A percentile compares a stretch with the other conserved stretches of the same genome.
Evolutionary conservation across 192 early-diverging fungal genomes (phyloP).

Genomic region (Linnemannia schmuckeri): DNA sequence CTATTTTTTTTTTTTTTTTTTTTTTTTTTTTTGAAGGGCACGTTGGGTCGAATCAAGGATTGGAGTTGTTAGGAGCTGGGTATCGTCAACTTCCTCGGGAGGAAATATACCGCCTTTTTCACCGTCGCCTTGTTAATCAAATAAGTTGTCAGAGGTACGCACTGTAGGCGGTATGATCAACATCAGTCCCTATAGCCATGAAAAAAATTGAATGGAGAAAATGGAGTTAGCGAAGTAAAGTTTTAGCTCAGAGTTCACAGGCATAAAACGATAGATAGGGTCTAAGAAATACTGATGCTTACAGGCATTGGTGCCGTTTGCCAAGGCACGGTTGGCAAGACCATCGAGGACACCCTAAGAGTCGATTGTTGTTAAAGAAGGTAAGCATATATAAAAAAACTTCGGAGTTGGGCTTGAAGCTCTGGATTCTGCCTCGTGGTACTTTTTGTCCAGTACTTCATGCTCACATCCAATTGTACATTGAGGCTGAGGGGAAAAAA

Average conservation of each 20-base stretch:
- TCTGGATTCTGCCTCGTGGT: not conserved
- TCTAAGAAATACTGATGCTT: not conserved
- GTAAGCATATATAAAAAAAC: not conserved
- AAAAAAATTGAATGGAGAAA: not conserved
- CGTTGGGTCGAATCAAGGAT: not conserved
- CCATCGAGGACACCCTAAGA: conserved; percentile 72
- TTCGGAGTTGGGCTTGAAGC: conserved; percentile 7
- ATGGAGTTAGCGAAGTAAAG: not conserved
- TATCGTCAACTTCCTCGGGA: not conserved
- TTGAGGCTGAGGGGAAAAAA: not conserved
- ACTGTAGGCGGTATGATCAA: conserved; percentile 72
- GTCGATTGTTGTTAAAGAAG: not conserved
- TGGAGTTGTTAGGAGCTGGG: not conserved
- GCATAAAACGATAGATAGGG: not conserved
- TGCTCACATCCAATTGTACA: not conserved
- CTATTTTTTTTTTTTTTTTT: conserved; percentile 19
- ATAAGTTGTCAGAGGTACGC: not conserved
- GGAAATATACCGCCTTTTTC: not conserved
- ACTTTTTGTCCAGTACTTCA: not conserved
- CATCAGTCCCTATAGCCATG: conserved; percentile 60
- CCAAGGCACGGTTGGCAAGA: conserved; percentile 70
- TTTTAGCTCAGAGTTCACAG: not conserved
- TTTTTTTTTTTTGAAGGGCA: not conserved
- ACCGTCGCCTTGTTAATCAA: not conserved
- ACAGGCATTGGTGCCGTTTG: conserved; percentile 75